Evolutionary conservation across 2,329 filamentous ascomycete species (phyloP), one percentile per base, ranked within the genome.

Genomic region (Penicillium sp.): DNA sequence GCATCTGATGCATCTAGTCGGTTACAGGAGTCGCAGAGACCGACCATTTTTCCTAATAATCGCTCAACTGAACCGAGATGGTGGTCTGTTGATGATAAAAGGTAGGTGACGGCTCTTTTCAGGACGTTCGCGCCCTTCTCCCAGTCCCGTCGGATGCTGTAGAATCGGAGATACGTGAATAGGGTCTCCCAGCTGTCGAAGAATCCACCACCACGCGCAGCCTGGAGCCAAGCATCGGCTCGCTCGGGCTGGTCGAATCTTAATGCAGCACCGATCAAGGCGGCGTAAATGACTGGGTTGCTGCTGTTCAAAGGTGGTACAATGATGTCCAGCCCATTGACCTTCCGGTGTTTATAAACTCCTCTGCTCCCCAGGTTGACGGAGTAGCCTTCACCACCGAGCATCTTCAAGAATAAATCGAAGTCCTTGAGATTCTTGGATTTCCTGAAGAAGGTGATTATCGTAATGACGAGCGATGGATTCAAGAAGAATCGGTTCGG

Each of bases 391-490:
- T 66, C 56, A 3, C 68, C 70, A 28, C 63, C 61, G 10, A 73
- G 53, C 61, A 68, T 67, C 35, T 64, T 56, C 28, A 74, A 50
- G 42, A 73, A 72, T 18, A 66, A 48, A 41, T 74, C 70, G 34
- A 73, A 73, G n/a, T 64, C 61, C 35, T 65, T 67, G 3, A 74
- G 60, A 36, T 74, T 69, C 46, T 69, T 71, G 2, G 67, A 63
- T 51, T 71, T 73, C 37, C 66, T 68, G 50, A 64, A 72, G 47
- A 66, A 72, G 11, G 61, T 63, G 25, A 74, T 28, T 5, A 70
- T 69, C 0, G 68, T 58, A 33, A 69, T 59, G 25, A 73, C 69
- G 16, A 72, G 55, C 2, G 70, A 63, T 3, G 63, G 56, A 33
- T 51, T 68, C 35, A 74, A 43, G 12, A 60, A 59, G 41, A 72